Percentiles rank a stretch among this genome's conserved stretches.
Conservation (phyloP, 768 basidiomycete genomes). For the Trametes maxima region DNA sequence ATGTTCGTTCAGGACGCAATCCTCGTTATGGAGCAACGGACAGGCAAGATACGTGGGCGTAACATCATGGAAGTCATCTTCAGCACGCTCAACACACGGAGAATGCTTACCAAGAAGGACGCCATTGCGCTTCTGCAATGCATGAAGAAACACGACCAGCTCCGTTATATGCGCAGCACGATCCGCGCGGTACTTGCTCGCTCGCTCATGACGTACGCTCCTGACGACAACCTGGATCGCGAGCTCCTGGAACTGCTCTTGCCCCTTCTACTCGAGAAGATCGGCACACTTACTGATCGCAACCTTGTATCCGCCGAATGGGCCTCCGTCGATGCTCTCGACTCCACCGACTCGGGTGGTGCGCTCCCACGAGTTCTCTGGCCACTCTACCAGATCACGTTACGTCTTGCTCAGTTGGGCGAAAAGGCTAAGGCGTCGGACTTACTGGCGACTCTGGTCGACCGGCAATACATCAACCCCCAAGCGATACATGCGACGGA, state of each 20-base stretch:
- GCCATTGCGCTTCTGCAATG: conserved; percentile 6
- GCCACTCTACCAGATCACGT: conserved; percentile 46
- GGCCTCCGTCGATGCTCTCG: not conserved
- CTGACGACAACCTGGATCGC: conserved; percentile 1
- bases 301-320: not conserved
- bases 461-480: conserved; percentile 47
- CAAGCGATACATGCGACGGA: conserved; percentile 47
- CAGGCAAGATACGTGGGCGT: conserved; percentile 2
- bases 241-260: conserved; percentile 7
- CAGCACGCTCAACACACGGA: not conserved
- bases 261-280: conserved; percentile 7
- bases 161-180: not conserved
- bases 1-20: conserved; percentile 16
- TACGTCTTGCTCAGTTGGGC: conserved; percentile 42
- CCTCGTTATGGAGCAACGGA: not conserved
- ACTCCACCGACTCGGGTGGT: conserved; percentile 1
- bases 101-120: not conserved
- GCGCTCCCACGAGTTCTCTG: conserved; percentile 29
- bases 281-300: not conserved
- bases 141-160: conserved; percentile 1
- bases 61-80: conserved; percentile 2
- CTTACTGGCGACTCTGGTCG: conserved; percentile 52
- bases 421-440: conserved; percentile 43
- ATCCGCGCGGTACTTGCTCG: not conserved
- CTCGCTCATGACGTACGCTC: not conserved